These are phyloP conservation scores for Macrophomina pseudophaseolina DNA, from an alignment of 2,329 filamentous ascomycete genomes.

Conservation along the genomic window DNA sequence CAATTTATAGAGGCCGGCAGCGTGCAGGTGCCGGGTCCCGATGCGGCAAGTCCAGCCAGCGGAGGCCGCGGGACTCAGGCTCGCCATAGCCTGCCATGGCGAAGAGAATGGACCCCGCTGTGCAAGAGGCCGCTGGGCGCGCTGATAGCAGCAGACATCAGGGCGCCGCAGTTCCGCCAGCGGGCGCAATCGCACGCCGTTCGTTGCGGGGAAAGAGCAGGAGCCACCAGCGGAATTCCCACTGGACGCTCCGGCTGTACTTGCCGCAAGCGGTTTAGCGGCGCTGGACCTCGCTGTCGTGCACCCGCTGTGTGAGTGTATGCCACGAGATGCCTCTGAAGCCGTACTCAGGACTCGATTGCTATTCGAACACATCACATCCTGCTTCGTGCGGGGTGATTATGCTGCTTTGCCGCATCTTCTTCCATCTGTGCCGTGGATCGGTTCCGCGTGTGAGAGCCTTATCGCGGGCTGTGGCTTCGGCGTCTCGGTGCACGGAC, in stretches of 20 bases:
- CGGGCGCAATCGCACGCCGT: slow-evolving; percentile 12
- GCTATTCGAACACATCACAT: too few relatives aligned
- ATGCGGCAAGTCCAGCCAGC: slow-evolving; percentile 18
- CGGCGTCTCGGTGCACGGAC: slow-evolving; percentile 7
- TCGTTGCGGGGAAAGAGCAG: slow-evolving; percentile 7
- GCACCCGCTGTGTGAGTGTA: too few relatives aligned
- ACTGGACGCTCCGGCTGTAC: background rate
- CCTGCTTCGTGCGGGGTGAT: too few relatives aligned
- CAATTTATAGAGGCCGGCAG: slow-evolving; percentile 6
- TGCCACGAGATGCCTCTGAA: too few relatives aligned
- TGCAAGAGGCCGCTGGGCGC: background rate
- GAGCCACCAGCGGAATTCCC: background rate
- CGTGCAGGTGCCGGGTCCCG: background rate
- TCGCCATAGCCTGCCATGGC: slow-evolving; percentile 7
- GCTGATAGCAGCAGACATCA: background rate
- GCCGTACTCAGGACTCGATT: too few relatives aligned
- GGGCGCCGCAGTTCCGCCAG: background rate
- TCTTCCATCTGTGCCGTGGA: background rate
- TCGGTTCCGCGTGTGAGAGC: background rate
- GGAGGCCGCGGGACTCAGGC: slow-evolving; percentile 1
- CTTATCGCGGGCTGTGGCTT: background rate
- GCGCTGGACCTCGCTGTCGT: background rate
- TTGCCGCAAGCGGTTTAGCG: background rate
- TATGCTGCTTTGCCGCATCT: background rate
- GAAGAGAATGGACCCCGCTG: background rate